A percentile compares a stretch with the other conserved stretches of the same genome.
Conservation (phyloP, 1,284 basidiomycete species). For the Moniliella sp. region DNA sequence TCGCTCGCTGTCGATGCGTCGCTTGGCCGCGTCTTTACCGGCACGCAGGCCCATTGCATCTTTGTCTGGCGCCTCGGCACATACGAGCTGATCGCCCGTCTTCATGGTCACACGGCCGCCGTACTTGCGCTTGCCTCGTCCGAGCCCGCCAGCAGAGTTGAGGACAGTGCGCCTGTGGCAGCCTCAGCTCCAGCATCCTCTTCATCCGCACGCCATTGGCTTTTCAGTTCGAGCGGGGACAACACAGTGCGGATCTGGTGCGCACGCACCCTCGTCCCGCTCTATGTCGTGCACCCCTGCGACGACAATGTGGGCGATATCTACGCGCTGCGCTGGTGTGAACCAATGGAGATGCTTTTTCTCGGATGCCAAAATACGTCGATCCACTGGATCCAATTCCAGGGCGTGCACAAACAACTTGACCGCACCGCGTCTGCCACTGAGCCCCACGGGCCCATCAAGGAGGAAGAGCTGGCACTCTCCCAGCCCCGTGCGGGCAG, state of each 20-base stretch:
- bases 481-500: neutral
- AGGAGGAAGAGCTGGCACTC: neutral
- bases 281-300: slow-evolving; percentile 63
- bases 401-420: too few species aligned
- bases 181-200: too few species aligned
- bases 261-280: slow-evolving; percentile 46
- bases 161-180: slow-evolving; percentile 37
- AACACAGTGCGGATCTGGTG: slow-evolving; percentile 53
- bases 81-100: slow-evolving; percentile 7
- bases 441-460: too few species aligned
- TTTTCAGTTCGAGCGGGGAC: slow-evolving; percentile 50
- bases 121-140: slow-evolving; percentile 63
- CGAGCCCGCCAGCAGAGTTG: too few species aligned
- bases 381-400: slow-evolving; percentile 7
- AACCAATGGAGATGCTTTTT: slow-evolving; percentile 48
- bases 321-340: slow-evolving; percentile 60
- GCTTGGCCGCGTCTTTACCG: slow-evolving; percentile 11
- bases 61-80: slow-evolving; percentile 16
- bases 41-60: slow-evolving; percentile 15
- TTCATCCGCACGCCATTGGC: slow-evolving; percentile 59
- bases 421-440: neutral
- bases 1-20: slow-evolving; percentile 18
- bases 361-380: slow-evolving; percentile 63
- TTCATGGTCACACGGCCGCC: slow-evolving; percentile 55
- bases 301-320: slow-evolving; percentile 72